phyloP scores from a whole-genome alignment of 441 rosid genomes.

The Francoa sonchifolia region DNA sequence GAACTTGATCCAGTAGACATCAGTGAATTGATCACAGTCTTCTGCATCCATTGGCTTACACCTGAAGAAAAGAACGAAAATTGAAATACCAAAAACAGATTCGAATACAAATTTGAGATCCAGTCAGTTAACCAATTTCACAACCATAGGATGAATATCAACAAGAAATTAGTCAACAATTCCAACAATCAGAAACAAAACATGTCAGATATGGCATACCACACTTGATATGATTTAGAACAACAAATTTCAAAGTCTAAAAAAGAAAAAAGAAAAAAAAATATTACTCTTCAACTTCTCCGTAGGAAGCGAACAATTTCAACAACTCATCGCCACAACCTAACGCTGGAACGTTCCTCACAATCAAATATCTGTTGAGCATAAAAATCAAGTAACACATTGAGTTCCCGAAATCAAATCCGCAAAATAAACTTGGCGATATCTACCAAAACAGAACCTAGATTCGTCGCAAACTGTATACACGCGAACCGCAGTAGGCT shows the following conservation, averaged over 20 bases:
- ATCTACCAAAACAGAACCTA: conserved; percentile 35
- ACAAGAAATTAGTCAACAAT: too few species aligned
- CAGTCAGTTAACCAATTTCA: too few species aligned
- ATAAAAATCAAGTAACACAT: too few species aligned
- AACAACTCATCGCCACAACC: conserved; percentile 76
- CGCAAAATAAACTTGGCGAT: too few species aligned
- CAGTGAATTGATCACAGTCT: conserved; percentile 66
- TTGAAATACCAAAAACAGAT: not conserved
- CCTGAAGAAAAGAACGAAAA: conserved; percentile 20
- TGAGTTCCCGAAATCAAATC: too few species aligned
- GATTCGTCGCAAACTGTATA: conserved; percentile 85
- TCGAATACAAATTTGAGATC: not conserved
- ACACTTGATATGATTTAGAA: too few species aligned
- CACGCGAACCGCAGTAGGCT: conserved; percentile 54
- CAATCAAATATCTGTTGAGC: conserved; percentile 49
- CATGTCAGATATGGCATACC: too few species aligned
- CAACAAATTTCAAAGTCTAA: not conserved
- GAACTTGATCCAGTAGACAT: conserved; percentile 81
- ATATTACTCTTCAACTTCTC: conserved; percentile 70
- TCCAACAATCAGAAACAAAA: too few species aligned
- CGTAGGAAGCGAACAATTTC: conserved; percentile 52
- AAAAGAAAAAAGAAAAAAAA: not conserved
- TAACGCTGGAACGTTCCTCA: conserved; percentile 64
- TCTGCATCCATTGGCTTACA: conserved; percentile 95
- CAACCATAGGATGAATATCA: too few species aligned